Percentiles rank a stretch among this genome's conserved stretches.
Evolutionary conservation across 2,329 filamentous ascomycete species (phyloP).

Genomic region (Dothistroma septosporum): DNA sequence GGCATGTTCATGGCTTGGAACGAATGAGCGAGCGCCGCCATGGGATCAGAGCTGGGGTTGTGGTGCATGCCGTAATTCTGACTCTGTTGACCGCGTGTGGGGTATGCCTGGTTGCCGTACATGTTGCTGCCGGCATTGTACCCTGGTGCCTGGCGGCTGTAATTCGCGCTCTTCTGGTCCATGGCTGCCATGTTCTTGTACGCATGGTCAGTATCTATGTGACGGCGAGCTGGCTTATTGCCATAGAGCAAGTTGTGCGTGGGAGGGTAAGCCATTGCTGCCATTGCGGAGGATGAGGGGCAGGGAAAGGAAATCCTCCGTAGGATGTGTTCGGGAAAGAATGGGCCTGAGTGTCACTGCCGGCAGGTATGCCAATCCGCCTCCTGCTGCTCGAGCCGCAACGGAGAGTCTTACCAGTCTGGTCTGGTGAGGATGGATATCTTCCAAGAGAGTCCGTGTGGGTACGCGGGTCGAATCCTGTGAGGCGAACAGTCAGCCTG

Average conservation of each 20-base stretch:
- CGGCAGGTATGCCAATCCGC: constrained; percentile 4
- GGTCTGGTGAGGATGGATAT: constrained; percentile 26
- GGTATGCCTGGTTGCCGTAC: constrained; percentile 32
- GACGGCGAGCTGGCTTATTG: constrained; percentile 17
- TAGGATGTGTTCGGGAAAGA: constrained; percentile 9
- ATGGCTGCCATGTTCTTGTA: constrained; percentile 33
- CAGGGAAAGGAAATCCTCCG: constrained; percentile 8
- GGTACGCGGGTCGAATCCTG: constrained; percentile 11
- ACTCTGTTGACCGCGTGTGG: constrained; percentile 27
- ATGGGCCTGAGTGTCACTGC: background rate
- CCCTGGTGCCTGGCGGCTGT: constrained; percentile 29
- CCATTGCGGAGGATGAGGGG: constrained; percentile 14
- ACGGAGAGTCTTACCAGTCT: constrained; percentile 23
- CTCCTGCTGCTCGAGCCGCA: constrained; percentile 10
- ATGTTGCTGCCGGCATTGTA: constrained; percentile 30
- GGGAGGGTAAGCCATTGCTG: constrained; percentile 10
- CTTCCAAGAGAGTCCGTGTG: constrained; percentile 20
- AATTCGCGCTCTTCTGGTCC: constrained; percentile 33
- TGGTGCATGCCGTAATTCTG: constrained; percentile 36
- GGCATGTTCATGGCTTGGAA: constrained; percentile 40
- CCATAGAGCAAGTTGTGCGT: constrained; percentile 18
- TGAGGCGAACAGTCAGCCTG: constrained; percentile 3
- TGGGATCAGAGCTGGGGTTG: constrained; percentile 29
- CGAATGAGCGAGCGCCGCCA: constrained; percentile 37
- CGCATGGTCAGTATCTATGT: constrained; percentile 20